Evolutionary conservation across 2,329 filamentous ascomycete genomes (phyloP).

Genomic region (Byssoonygena ceratinophila): DNA sequence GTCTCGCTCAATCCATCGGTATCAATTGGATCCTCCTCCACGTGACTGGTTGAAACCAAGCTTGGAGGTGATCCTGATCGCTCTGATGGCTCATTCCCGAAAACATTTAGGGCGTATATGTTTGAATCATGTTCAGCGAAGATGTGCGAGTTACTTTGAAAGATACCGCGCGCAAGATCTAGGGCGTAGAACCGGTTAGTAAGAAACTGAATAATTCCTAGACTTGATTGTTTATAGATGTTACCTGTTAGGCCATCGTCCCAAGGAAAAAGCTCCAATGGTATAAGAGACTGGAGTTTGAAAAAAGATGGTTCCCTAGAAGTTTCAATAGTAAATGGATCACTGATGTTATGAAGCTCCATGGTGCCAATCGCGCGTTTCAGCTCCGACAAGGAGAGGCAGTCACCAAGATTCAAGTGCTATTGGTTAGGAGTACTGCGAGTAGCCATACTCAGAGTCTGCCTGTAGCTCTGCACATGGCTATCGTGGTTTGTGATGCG

Average conservation of each 20-base stretch:
- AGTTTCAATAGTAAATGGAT: conserved; percentile 25
- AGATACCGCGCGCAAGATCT: conserved; percentile 23
- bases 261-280: conserved; percentile 29
- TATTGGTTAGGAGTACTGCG: no score
- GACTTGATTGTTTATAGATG: background rate
- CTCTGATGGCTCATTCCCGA: conserved; percentile 22
- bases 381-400: background rate
- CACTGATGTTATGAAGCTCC: conserved; percentile 13
- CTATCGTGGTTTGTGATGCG: background rate
- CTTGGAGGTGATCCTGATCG: conserved; percentile 17
- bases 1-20: conserved; percentile 18
- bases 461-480: background rate
- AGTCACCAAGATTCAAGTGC: no score
- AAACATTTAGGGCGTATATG: conserved; percentile 28
- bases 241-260: conserved; percentile 28
- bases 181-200: background rate
- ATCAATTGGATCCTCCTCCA: conserved; percentile 18
- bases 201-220: background rate
- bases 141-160: conserved; percentile 18
- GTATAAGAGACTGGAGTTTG: conserved; percentile 28
- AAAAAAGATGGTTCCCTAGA: conserved; percentile 33
- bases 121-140: conserved; percentile 22
- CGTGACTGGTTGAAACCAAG: conserved; percentile 17
- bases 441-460: background rate
- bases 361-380: conserved; percentile 9